Conservation (phyloP, 164 flowering plant species). For the Macadamia tetraphylla region DNA sequence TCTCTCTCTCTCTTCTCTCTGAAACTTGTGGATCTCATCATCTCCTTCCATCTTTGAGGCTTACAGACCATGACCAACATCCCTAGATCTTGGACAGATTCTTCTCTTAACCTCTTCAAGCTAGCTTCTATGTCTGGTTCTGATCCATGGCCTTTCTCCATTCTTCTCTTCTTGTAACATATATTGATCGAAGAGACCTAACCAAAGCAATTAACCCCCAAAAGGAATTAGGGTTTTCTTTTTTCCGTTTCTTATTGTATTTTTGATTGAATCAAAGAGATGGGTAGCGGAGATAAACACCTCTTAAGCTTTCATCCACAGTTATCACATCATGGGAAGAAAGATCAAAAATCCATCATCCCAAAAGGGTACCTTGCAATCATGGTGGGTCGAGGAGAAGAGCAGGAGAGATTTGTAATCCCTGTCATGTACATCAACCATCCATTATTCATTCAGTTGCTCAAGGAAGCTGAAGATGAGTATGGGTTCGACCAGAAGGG, state of each 20-base stretch:
- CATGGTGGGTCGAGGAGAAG: conserved; percentile 57
- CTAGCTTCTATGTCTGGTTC: conserved; percentile 53
- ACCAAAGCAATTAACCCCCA: too few species aligned
- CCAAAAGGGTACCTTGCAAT: conserved; percentile 74
- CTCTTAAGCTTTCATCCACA: conserved; percentile 31
- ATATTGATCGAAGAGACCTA: too few species aligned
- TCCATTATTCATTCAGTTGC: conserved; percentile 58
- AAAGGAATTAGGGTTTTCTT: background rate
- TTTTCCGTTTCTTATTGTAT: too few species aligned
- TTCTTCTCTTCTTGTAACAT: too few species aligned
- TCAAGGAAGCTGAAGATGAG: conserved; percentile 82
- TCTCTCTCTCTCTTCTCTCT: background rate
- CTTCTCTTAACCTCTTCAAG: conserved; percentile 48
- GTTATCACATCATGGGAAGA: conserved; percentile 31
- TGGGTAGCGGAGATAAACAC: conserved; percentile 34
- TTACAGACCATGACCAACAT: conserved; percentile 61
- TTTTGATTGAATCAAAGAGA: background rate
- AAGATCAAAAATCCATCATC: conserved; percentile 25
- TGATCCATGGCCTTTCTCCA: conserved; percentile 76
- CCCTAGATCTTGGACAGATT: conserved; percentile 48
- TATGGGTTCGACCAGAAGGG: conserved; percentile 80
- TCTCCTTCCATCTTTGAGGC: background rate
- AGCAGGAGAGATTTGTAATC: conserved; percentile 59
- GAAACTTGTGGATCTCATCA: background rate
- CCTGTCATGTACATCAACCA: conserved; percentile 72